Evolutionary conservation across 306 rosid species (phyloP), one percentile per base, ranked within the genome.

Genomic region (Notholithocarpus densiflorus): DNA sequence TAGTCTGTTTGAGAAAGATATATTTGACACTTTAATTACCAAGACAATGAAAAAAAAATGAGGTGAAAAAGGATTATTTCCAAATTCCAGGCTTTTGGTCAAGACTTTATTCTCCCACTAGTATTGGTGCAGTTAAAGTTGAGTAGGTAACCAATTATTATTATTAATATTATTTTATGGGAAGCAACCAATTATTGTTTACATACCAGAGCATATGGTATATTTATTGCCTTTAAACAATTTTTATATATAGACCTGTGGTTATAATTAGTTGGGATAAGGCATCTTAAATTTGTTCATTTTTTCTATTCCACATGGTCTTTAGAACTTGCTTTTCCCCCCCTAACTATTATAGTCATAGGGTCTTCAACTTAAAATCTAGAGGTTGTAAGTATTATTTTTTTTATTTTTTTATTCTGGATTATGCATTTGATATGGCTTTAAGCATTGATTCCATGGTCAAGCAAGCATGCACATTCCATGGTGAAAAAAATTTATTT

Each of bases 191-290:
- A 87, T 95, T 73, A 61, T 78, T 72, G 91, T 95, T 68, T 95
- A 92, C 90, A 89, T 95, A 79, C 98, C 98, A 40, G 98, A 91
- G 89, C 93, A 90, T 32, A 98, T 92, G 98, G 98, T 95, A 91
- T 75, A 14, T 29, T 45, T 75, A 31, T 71, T 60, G 77, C 40
- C 74, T 75, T 76, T 59, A 34, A 76, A 7, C 80, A 81, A 73
- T 55, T 73, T 52, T 15, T 48, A 18, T 6, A 27, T 31, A 29
- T 45, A 72, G 73, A 53, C 72, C 55, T 60, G 29, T 56, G 45
- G 34, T 74, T 59, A 52, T 77, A 68, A 20, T 34, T 77, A 43
- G 40, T 23, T 64, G 52, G 60, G 34, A 61, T 55, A 40, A 68
- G 53, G 37, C 8, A 43, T 56, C 66, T 54, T 53, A 51, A 17